These are phyloP conservation scores for Pestalotiopsis sp. DNA, from an alignment of 2,329 filamentous ascomycete species.

Conservation along the genomic window DNA sequence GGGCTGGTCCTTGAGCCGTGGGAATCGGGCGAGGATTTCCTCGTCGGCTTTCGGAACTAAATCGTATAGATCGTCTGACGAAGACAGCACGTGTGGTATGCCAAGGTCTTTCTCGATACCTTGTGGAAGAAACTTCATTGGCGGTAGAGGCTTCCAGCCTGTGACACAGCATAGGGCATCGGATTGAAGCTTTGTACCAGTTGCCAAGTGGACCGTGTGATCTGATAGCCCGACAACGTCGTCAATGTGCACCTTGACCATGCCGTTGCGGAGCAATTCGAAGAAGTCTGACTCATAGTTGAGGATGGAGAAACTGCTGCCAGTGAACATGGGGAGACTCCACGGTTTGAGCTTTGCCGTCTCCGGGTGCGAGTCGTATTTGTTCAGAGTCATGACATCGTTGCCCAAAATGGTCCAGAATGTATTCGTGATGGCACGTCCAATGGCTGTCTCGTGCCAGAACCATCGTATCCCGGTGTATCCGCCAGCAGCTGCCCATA, in stretches of 20 bases:
- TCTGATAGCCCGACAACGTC: slow-evolving; percentile 52
- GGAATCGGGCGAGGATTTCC: slow-evolving; percentile 53
- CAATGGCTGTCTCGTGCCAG: slow-evolving; percentile 59
- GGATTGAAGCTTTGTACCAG: slow-evolving; percentile 40
- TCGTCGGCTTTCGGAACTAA: slow-evolving; percentile 45
- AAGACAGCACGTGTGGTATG: slow-evolving; percentile 39
- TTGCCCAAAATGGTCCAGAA: slow-evolving; percentile 62
- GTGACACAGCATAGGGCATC: slow-evolving; percentile 59
- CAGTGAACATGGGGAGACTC: slow-evolving; percentile 54
- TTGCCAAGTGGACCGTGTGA: slow-evolving; percentile 46
- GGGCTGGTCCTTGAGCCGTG: slow-evolving; percentile 48
- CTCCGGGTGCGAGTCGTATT: slow-evolving; percentile 57
- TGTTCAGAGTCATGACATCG: slow-evolving; percentile 57
- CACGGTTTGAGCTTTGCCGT: slow-evolving; percentile 57
- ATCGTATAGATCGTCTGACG: slow-evolving; percentile 29
- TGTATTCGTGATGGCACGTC: slow-evolving; percentile 54
- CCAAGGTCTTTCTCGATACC: slow-evolving; percentile 47
- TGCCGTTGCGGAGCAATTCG: slow-evolving; percentile 54
- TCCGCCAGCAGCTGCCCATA: slow-evolving; percentile 69
- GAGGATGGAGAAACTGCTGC: slow-evolving; percentile 58
- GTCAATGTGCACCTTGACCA: slow-evolving; percentile 57
- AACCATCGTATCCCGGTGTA: slow-evolving; percentile 56
- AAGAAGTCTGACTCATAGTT: slow-evolving; percentile 62
- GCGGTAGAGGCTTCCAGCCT: slow-evolving; percentile 52
- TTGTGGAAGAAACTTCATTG: slow-evolving; percentile 47